Percentiles rank a stretch among this genome's conserved stretches.
Conservation (phyloP, 2,329 filamentous ascomycete species). For the Ophiognomonia clavigignenti-juglandacearum region DNA sequence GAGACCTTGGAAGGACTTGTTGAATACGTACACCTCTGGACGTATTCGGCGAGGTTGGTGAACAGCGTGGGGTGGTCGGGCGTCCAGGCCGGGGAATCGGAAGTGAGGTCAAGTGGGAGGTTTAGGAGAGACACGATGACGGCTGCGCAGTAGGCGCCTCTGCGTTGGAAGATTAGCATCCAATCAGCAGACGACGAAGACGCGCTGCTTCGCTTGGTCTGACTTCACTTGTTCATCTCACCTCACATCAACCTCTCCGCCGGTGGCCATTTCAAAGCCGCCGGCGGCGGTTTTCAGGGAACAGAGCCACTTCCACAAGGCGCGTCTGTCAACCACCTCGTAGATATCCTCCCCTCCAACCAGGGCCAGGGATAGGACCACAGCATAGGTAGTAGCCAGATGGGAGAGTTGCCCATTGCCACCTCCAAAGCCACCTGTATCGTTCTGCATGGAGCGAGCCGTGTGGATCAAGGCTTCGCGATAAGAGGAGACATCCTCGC, state of each 20-base stretch:
- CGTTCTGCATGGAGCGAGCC: conserved; percentile 76
- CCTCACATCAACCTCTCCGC: conserved; percentile 91
- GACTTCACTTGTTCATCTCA: conserved; percentile 29
- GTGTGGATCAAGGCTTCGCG: conserved; percentile 68
- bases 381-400: conserved; percentile 83
- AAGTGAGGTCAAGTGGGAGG: conserved; percentile 73
- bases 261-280: conserved; percentile 81
- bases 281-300: conserved; percentile 80
- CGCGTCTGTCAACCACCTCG: conserved; percentile 70
- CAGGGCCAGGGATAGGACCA: conserved; percentile 70
- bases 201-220: neutral
- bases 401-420: conserved; percentile 90
- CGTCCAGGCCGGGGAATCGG: conserved; percentile 62
- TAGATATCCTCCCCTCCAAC: conserved; percentile 73
- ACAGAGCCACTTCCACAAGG: conserved; percentile 90
- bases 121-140: conserved; percentile 79
- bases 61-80: conserved; percentile 58
- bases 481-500: conserved; percentile 66
- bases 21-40: conserved; percentile 65
- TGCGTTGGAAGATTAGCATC: conserved; percentile 27
- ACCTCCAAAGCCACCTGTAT: conserved; percentile 81
- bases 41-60: conserved; percentile 71
- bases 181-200: neutral
- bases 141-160: conserved; percentile 88
- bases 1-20: conserved; percentile 6